Evolutionary conservation across 306 rosid species (phyloP).

Genomic region (Fagus crenata): DNA sequence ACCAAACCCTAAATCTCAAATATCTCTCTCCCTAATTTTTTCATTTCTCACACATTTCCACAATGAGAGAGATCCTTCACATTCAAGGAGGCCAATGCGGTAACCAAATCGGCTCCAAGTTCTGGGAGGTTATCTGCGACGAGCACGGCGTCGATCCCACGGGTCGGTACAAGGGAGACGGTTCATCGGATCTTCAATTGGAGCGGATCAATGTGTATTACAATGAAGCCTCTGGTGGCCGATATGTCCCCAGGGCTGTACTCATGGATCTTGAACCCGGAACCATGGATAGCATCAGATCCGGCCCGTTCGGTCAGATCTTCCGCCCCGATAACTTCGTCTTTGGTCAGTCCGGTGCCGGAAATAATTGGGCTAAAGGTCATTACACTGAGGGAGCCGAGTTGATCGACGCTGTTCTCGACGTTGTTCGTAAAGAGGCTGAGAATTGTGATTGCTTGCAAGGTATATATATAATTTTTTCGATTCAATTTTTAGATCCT

Average conservation of each 20-base stretch:
- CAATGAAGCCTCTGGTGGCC: conserved; percentile 90
- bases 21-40: not conserved
- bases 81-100: conserved; percentile 96
- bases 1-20: not conserved
- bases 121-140: conserved; percentile 93
- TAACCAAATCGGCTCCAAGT: conserved; percentile 93
- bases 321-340: conserved; percentile 91
- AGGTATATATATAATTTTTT: conserved; percentile 40
- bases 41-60: not conserved
- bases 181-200: conserved; percentile 56
- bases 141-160: conserved; percentile 88
- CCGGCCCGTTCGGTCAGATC: conserved; percentile 86
- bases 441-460: conserved; percentile 92
- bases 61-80: conserved; percentile 89
- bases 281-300: conserved; percentile 95
- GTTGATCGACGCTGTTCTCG: conserved; percentile 83
- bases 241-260: conserved; percentile 90
- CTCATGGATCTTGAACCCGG: conserved; percentile 97
- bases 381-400: conserved; percentile 96
- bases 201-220: conserved; percentile 88
- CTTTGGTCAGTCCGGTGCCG: conserved; percentile 92
- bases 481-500: too few species aligned
- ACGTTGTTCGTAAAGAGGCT: conserved; percentile 91
- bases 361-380: conserved; percentile 94
- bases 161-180: conserved; percentile 60